Percentiles rank a stretch among this genome's conserved stretches.
Conservation (phyloP, 2,329 filamentous ascomycete genomes). For the Aspergillus fumigatus region DNA sequence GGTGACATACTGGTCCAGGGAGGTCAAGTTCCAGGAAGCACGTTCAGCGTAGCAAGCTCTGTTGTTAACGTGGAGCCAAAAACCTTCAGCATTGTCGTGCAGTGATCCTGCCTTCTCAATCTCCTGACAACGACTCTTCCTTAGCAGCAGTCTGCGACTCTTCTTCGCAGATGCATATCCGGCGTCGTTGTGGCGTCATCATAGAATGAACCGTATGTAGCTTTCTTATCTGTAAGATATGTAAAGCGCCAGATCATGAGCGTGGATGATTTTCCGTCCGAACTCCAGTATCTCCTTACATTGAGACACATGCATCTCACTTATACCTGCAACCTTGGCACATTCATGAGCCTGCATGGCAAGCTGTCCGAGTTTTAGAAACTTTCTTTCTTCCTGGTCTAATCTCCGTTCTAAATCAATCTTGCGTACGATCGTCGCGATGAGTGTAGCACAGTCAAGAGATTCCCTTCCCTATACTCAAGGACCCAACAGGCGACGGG, state of each 20-base stretch:
- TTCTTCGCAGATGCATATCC: background rate
- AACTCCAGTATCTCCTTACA: background rate
- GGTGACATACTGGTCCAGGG: constrained; percentile 25
- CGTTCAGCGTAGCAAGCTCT: background rate
- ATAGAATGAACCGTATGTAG: background rate
- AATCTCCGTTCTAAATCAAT: too few relatives aligned
- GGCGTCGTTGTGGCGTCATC: background rate
- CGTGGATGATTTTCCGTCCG: background rate
- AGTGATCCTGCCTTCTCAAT: background rate
- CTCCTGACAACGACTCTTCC: background rate
- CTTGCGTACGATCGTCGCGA: too few relatives aligned
- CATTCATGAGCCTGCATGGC: too few relatives aligned
- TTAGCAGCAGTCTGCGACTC: background rate
- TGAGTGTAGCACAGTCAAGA: too few relatives aligned
- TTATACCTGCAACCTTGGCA: too few relatives aligned
- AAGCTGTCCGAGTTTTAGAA: too few relatives aligned
- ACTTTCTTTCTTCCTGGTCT: rapidly evolving
- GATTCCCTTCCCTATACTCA: background rate
- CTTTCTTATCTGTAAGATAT: background rate
- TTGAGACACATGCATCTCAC: too few relatives aligned
- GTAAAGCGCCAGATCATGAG: background rate
- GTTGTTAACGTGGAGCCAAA: background rate
- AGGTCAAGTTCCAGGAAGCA: background rate
- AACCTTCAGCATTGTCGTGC: background rate
- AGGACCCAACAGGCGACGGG: background rate